Conservation (phyloP, 2,329 filamentous ascomycete species). For the Botryosphaeria dothidea region DNA sequence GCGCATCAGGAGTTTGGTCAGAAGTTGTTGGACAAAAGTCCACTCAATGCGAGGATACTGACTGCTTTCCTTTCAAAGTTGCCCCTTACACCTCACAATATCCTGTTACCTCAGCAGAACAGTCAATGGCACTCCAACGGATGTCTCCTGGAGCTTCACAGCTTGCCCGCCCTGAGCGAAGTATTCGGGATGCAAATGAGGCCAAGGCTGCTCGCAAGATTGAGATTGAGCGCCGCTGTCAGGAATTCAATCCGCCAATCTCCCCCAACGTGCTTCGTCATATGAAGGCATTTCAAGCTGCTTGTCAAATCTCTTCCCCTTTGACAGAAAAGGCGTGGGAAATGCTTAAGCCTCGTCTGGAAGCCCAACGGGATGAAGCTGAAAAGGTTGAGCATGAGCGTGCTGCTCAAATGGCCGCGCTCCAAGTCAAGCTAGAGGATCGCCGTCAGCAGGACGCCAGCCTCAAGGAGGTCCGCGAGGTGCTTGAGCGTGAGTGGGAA, state of each 20-base stretch:
- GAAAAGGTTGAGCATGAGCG: conserved; percentile 57
- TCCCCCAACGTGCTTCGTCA: conserved; percentile 62
- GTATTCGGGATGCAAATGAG: conserved; percentile 63
- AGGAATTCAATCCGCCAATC: conserved; percentile 66
- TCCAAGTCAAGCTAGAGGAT: conserved; percentile 50
- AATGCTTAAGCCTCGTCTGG: conserved; percentile 65
- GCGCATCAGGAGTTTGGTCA: no score
- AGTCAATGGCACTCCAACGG: conserved; percentile 34
- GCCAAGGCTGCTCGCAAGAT: conserved; percentile 64
- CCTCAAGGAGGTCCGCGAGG: conserved; percentile 56
- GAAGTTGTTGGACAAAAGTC: background rate
- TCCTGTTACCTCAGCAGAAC: conserved; percentile 35
- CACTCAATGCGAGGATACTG: conserved; percentile 12
- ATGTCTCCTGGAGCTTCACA: conserved; percentile 27
- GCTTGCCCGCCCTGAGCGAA: conserved; percentile 49
- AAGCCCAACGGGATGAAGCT: conserved; percentile 66
- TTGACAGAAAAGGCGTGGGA: conserved; percentile 71
- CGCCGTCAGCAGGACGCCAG: conserved; percentile 50
- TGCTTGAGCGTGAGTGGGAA: conserved; percentile 70
- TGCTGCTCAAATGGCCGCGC: conserved; percentile 47
- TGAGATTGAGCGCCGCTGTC: conserved; percentile 72
- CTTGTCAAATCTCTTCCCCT: conserved; percentile 67
- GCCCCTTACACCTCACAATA: conserved; percentile 32
- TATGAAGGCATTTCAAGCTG: conserved; percentile 73
- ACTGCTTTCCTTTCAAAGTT: conserved; percentile 12